phyloP scores from a whole-genome alignment of 139 green algal genomes.

The Coccomyxa sp. region DNA sequence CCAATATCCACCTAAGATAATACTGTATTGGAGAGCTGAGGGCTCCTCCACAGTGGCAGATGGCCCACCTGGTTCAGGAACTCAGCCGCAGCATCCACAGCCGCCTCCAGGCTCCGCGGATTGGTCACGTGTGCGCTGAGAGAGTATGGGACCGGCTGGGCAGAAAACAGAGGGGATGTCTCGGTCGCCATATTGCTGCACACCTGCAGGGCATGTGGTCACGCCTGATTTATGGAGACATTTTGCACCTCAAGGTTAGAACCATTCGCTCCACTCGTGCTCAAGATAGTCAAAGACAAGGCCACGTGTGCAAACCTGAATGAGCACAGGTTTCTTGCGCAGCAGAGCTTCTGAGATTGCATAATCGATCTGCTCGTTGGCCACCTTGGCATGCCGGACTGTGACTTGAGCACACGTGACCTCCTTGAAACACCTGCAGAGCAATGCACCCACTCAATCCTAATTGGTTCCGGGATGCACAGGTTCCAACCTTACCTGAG shows the following conservation, averaged over 20 bases:
- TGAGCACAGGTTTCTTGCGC: constrained; percentile 44
- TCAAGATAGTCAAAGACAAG: neutral
- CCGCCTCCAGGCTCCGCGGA: constrained; percentile 41
- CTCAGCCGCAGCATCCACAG: constrained; percentile 47
- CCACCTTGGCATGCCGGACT: neutral
- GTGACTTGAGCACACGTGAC: constrained; percentile 59
- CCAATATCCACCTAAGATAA: too few species aligned
- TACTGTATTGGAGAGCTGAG: too few species aligned
- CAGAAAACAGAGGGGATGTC: constrained; percentile 47
- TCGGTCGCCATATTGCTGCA: constrained; percentile 60
- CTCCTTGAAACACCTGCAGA: constrained; percentile 63
- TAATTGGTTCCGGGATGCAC: too few species aligned
- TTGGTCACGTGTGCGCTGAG: constrained; percentile 23
- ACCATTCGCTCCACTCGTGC: too few species aligned
- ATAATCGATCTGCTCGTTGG: constrained; percentile 43
- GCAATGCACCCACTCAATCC: too few species aligned
- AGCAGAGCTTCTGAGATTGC: constrained; percentile 39
- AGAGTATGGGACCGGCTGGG: constrained; percentile 42
- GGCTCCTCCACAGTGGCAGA: constrained; percentile 48
- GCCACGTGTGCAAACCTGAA: neutral
- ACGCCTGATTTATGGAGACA: too few species aligned
- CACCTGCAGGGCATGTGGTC: constrained; percentile 10
- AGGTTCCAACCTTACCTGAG: too few species aligned
- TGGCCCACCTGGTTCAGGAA: constrained; percentile 57
- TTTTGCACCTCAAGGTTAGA: too few species aligned